Evolutionary conservation across 2,329 filamentous ascomycete genomes (phyloP).

Genomic region (Colletotrichum sp.): DNA sequence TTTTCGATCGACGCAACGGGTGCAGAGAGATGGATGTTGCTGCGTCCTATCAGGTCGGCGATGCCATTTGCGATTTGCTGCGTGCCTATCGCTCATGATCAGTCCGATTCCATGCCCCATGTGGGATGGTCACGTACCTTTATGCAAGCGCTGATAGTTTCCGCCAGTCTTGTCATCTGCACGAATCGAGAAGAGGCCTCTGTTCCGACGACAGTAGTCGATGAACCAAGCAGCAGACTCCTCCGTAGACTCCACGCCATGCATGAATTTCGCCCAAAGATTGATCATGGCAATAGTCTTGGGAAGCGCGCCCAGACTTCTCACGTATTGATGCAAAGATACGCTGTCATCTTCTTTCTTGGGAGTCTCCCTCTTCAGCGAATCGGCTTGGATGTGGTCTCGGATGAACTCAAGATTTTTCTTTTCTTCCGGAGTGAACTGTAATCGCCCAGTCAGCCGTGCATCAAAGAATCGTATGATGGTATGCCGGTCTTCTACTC

Average conservation of each 20-base stretch:
- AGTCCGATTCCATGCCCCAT: background rate
- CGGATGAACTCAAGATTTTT: constrained; percentile 34
- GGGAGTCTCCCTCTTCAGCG: constrained; percentile 26
- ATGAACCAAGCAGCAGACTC: constrained; percentile 40
- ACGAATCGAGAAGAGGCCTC: constrained; percentile 35
- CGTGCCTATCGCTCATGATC: constrained; percentile 16
- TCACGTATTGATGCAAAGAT: constrained; percentile 37
- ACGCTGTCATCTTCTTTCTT: constrained; percentile 32
- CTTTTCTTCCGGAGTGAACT: constrained; percentile 35
- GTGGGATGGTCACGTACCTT: constrained; percentile 10
- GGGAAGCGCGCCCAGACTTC: constrained; percentile 31
- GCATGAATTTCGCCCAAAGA: constrained; percentile 40
- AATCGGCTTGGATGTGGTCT: constrained; percentile 38
- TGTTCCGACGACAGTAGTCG: constrained; percentile 39
- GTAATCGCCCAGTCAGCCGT: background rate
- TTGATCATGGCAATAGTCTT: constrained; percentile 37
- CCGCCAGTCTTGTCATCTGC: constrained; percentile 38
- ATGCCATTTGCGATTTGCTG: constrained; percentile 29
- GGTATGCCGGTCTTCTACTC: background rate
- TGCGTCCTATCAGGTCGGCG: constrained; percentile 26
- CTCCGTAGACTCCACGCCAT: constrained; percentile 37
- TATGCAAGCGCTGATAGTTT: constrained; percentile 35
- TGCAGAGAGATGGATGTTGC: constrained; percentile 20
- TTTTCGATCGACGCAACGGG: constrained; percentile 29
- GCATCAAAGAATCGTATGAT: background rate